A percentile compares a stretch with the other conserved stretches of the same genome.
Evolutionary conservation across 805 yeast species (phyloP).

Genomic region (Saccharomycopsis olivae): DNA sequence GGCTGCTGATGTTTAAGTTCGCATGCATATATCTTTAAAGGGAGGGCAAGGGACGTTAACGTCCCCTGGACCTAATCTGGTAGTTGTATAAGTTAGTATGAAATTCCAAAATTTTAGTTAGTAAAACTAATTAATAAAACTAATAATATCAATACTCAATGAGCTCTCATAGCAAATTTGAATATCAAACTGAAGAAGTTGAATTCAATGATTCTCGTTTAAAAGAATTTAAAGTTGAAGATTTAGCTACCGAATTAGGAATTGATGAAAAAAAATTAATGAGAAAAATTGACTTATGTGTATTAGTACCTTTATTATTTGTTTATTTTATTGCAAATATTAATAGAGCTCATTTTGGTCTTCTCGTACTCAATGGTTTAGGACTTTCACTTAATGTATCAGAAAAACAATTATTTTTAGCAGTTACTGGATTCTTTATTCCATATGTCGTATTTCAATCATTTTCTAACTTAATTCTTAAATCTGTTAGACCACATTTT

Average conservation of each 20-base stretch:
- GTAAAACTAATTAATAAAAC: too few relatives aligned
- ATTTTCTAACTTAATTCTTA: conserved; percentile 50
- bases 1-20: too few relatives aligned
- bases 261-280: conserved; percentile 42
- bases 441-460: conserved; percentile 52
- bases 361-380: conserved; percentile 62
- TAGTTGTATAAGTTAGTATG: too few relatives aligned
- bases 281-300: conserved; percentile 53
- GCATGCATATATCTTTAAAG: too few relatives aligned
- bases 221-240: conserved; percentile 17
- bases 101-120: too few relatives aligned
- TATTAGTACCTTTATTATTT: conserved; percentile 60
- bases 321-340: conserved; percentile 60
- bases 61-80: too few relatives aligned
- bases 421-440: conserved; percentile 38
- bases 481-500: conserved; percentile 48
- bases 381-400: conserved; percentile 38
- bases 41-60: too few relatives aligned
- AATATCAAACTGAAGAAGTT: too few relatives aligned
- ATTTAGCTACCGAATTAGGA: conserved; percentile 32
- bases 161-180: too few relatives aligned
- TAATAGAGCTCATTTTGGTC: conserved; percentile 66
- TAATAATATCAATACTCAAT: too few relatives aligned
- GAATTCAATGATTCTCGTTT: too few relatives aligned
- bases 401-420: conserved; percentile 44